Evolutionary conservation across 148 eudicot genomes (phyloP).

Genomic region (Bassia scoparia): DNA sequence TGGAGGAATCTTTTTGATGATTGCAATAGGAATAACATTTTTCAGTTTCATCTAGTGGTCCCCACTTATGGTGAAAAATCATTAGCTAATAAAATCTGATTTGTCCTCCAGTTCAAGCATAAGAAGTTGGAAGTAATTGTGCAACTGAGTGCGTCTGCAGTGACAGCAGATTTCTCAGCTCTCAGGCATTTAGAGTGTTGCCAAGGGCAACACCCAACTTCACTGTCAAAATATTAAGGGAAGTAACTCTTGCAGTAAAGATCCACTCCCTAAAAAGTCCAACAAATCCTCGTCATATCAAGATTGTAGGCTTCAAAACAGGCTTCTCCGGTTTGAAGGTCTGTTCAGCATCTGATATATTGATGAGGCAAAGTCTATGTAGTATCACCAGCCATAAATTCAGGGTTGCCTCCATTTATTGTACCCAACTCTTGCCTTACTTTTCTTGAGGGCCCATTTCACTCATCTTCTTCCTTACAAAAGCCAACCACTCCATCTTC

Average conservation of each 20-base stretch:
- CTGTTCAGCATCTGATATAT: constrained; percentile 33
- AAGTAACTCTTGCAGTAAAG: background rate
- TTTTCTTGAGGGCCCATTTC: constrained; percentile 32
- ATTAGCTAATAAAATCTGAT: too few species aligned
- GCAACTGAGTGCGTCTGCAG: too few species aligned
- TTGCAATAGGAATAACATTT: too few species aligned
- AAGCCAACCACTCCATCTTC: constrained; percentile 45
- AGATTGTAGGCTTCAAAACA: background rate
- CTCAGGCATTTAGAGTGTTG: too few species aligned
- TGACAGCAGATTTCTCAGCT: too few species aligned
- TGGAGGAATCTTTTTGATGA: too few species aligned
- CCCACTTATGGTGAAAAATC: too few species aligned
- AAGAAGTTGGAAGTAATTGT: too few species aligned
- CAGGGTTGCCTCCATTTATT: constrained; percentile 42
- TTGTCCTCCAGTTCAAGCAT: too few species aligned
- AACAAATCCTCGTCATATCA: constrained; percentile 4
- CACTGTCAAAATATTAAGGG: background rate
- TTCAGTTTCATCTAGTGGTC: too few species aligned
- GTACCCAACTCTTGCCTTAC: constrained; percentile 55
- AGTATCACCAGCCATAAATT: constrained; percentile 43
- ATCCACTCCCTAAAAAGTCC: background rate
- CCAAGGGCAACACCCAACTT: background rate
- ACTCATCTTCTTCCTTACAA: constrained; percentile 40
- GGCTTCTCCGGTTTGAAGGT: constrained; percentile 1
- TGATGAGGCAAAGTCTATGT: constrained; percentile 29